Conservation (phyloP, 2,329 filamentous ascomycete genomes). For the Aureobasidium leucospermi region DNA sequence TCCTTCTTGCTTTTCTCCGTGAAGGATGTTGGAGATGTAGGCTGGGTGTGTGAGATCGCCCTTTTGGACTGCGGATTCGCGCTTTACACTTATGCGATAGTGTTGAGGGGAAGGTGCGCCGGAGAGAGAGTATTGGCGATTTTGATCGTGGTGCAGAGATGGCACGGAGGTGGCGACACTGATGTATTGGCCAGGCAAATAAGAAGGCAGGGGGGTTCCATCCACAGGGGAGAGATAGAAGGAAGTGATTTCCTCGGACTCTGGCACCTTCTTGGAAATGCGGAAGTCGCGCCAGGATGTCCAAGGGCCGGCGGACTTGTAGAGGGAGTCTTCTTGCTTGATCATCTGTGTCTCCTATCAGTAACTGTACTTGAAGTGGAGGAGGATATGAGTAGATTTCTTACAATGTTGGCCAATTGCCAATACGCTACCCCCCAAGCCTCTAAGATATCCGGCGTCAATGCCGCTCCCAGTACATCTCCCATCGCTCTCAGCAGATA, state of each 20-base stretch:
- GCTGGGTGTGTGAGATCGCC: conserved; percentile 50
- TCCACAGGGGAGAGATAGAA: conserved; percentile 63
- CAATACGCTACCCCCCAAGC: conserved; percentile 68
- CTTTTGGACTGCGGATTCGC: conserved; percentile 48
- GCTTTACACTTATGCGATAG: conserved; percentile 67
- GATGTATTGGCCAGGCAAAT: conserved; percentile 64
- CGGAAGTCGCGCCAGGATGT: conserved; percentile 60
- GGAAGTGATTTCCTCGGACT: conserved; percentile 61
- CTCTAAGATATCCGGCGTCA: conserved; percentile 56
- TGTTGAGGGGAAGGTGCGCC: conserved; percentile 42
- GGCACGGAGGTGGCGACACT: conserved; percentile 52
- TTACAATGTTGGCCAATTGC: conserved; percentile 58
- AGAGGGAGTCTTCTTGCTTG: conserved; percentile 55
- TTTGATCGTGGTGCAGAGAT: conserved; percentile 66
- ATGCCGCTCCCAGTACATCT: conserved; percentile 58
- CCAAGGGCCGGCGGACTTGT: conserved; percentile 56
- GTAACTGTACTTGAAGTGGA: not conserved
- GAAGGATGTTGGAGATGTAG: conserved; percentile 62
- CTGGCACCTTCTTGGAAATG: conserved; percentile 56
- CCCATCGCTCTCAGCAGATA: conserved; percentile 62
- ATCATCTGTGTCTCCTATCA: conserved; percentile 43
- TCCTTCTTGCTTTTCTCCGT: conserved; percentile 54
- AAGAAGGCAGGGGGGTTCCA: conserved; percentile 52
- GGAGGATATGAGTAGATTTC: not conserved
- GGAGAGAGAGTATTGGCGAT: conserved; percentile 50